Conservation (phyloP, 441 rosid genomes). For the Brassica hybrid region DNA sequence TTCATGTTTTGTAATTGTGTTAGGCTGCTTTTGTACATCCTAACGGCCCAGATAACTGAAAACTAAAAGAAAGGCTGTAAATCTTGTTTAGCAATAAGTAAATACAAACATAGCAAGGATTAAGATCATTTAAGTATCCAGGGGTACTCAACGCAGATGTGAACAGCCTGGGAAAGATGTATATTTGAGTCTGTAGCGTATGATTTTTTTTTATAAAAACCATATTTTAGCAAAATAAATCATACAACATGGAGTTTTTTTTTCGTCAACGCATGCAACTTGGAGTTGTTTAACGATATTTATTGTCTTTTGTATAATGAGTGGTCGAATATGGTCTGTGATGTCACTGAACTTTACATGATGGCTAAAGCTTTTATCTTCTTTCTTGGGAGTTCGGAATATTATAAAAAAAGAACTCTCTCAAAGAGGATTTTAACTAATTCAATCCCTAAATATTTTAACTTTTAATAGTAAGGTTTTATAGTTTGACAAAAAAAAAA, state of each 20-base stretch:
- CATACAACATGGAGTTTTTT: background rate
- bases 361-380: slow-evolving; percentile 3
- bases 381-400: slow-evolving; percentile 9
- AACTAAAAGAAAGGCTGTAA: background rate
- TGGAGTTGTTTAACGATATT: slow-evolving; percentile 14
- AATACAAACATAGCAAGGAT: background rate
- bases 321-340: slow-evolving; percentile 22
- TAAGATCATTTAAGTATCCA: background rate
- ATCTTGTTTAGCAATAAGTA: background rate
- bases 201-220: too few relatives aligned
- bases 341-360: slow-evolving; percentile 22
- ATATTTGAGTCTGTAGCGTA: background rate
- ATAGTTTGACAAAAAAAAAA: background rate
- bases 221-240: too few relatives aligned
- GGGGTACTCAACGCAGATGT: background rate
- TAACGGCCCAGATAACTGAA: slow-evolving; percentile 1
- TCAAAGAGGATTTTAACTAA: background rate
- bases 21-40: background rate
- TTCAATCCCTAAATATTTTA: background rate
- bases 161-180: slow-evolving; percentile 26
- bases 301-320: slow-evolving; percentile 11
- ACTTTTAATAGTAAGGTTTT: background rate
- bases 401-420: background rate
- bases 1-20: background rate
- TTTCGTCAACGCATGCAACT: background rate